Evolutionary conservation across 2,329 filamentous ascomycete genomes (phyloP).

Genomic region (Uncinocarpus reesii): DNA sequence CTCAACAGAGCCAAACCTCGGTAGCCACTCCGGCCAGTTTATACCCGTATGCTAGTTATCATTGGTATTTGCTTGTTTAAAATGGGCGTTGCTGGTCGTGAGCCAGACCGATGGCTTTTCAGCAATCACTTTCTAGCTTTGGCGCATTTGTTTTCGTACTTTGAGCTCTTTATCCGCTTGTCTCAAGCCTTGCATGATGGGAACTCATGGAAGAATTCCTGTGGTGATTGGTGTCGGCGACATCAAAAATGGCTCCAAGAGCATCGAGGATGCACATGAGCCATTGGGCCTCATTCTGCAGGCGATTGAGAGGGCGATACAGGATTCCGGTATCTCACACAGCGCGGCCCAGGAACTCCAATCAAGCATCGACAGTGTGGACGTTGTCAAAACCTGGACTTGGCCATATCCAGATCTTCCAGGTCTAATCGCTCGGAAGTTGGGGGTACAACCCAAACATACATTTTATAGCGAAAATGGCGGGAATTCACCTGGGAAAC

Average conservation of each 20-base stretch:
- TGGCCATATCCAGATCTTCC: conserved; percentile 55
- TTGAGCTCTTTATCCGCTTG: not conserved
- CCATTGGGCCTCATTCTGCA: conserved; percentile 49
- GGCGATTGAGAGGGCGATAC: conserved; percentile 44
- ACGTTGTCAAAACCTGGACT: conserved; percentile 54
- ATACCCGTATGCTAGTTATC: no score
- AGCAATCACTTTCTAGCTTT: not conserved
- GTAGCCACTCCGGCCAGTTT: no score
- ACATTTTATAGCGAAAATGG: conserved; percentile 49
- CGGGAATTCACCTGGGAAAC: conserved; percentile 51
- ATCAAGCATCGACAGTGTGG: conserved; percentile 46
- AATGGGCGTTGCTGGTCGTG: no score
- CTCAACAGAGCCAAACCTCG: no score
- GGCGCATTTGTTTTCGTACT: not conserved
- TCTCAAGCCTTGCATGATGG: not conserved
- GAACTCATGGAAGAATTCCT: conserved; percentile 26
- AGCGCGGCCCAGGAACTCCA: conserved; percentile 31
- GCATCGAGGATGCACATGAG: conserved; percentile 46
- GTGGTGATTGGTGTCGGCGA: conserved; percentile 56
- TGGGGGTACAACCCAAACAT: conserved; percentile 42
- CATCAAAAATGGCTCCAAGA: conserved; percentile 47
- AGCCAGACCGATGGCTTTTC: no score
- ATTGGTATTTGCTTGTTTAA: no score
- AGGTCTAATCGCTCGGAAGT: conserved; percentile 40
- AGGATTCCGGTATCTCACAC: conserved; percentile 38